These are phyloP conservation scores for Geoglossum glabrum DNA, from an alignment of 495 filamentous ascomycete species.

Conservation along the genomic window DNA sequence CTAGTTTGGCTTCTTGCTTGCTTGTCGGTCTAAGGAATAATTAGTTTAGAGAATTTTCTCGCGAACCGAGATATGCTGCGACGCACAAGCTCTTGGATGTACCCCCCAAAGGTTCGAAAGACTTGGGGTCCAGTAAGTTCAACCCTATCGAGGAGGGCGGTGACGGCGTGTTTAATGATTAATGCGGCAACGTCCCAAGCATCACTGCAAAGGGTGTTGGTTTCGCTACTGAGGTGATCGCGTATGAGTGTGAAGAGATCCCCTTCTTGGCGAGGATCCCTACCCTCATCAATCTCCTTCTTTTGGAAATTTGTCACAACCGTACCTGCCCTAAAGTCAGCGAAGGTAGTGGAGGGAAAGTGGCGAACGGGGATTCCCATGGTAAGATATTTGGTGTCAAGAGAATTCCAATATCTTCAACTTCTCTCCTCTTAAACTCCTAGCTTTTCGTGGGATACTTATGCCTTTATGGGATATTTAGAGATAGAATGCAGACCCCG, in stretches of 20 bases:
- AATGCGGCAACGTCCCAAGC: constrained; percentile 1
- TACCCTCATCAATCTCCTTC: not conserved
- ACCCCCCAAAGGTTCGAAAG: not conserved
- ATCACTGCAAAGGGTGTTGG: not conserved
- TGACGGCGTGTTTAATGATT: not conserved
- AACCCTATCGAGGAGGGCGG: not conserved
- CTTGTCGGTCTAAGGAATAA: not conserved
- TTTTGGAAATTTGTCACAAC: not conserved
- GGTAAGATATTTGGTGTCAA: too few relatives aligned
- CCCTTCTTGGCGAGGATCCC: not conserved
- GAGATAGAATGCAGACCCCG: too few relatives aligned
- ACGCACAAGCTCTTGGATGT: not conserved
- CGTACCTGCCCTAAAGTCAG: not conserved
- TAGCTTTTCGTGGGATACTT: too few relatives aligned
- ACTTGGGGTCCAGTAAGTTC: not conserved
- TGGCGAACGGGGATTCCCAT: too few relatives aligned
- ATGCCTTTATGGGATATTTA: too few relatives aligned
- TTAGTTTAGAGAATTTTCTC: not conserved
- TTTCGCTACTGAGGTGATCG: not conserved
- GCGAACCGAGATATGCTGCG: not conserved
- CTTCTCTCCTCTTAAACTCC: too few relatives aligned
- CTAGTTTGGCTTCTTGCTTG: not conserved
- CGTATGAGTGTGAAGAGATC: not conserved
- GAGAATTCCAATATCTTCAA: too few relatives aligned
- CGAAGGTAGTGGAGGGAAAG: not conserved